Base-by-base conservation (phyloP, 2,329 filamentous ascomycete genomes). In the Lecanicillium sp. region DNA sequence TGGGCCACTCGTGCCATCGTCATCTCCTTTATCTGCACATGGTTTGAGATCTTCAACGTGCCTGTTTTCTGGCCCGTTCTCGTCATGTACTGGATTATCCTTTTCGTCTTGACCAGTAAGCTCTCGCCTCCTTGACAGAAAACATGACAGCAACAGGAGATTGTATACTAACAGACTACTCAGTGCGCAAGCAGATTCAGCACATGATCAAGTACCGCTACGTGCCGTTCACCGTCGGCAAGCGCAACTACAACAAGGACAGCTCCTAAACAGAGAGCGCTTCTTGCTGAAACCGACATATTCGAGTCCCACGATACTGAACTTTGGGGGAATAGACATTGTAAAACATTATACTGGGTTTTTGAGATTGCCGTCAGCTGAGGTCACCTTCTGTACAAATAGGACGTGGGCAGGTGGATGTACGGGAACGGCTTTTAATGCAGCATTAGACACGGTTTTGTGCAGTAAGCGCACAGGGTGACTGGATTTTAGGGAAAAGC, bases 131-230 rank as follows among this genome's bases (percentile, higher is more conserved):
- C 11, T 25, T 6, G 22, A 7, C 11, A 25, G n/a, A n/a, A n/a
- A n/a, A n/a, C n/a, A n/a, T n/a, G n/a, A n/a, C n/a, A n/a, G n/a
- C n/a, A n/a, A n/a, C n/a, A n/a, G n/a, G n/a, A n/a, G n/a, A n/a
- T n/a, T n/a, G n/a, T n/a, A n/a, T n/a, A n/a, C n/a, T n/a, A n/a
- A n/a, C n/a, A n/a, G n/a, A n/a, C n/a, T n/a, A n/a, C n/a, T n/a
- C 52, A 94, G 88, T 98, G 92, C 80, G 92, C 65, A 86, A 92
- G 72, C 92, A 98, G 69, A 98, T 98, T 53, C 92, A 98, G 70
- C 92, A 96, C 69, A 98, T 98, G 92, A 90, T 98, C 75, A 98
- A 96, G 72, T 98, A 96, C 71, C 86, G 90, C 67, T 98, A 95
- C 59, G 88, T 95, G 20, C 88, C 89, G 29, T 95, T 95, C 68